Evolutionary conservation across 2,329 filamentous ascomycete species (phyloP), one percentile per base, ranked within the genome.

Genomic region (Neonectria punicea): DNA sequence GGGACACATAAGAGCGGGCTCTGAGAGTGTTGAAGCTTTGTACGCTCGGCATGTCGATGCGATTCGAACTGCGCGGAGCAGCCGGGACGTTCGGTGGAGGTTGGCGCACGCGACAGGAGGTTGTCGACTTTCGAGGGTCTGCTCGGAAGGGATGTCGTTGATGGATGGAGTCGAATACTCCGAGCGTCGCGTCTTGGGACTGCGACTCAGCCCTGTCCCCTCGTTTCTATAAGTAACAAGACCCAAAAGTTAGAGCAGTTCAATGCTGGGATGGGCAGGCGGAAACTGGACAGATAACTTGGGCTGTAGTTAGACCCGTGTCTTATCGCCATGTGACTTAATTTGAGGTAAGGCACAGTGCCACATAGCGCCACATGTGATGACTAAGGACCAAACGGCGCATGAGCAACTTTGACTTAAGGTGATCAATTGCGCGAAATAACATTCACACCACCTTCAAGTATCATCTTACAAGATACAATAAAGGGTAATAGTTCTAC

Each of bases 1-100:
- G 90, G 65, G 93, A 84, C 70, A 97, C 75, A 78, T 97, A 98
- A 9, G 92, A 93, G 70, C 93, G 91, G 73, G 94, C 86, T 71
- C 93, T 89, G 66, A 86, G 80, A 34, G 91, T 88, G 80, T 90
- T 94, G 80, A 97, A 90, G 62, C 72, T 74, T 57, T 74, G 76
- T 39, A 79, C 70, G 65, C 72, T 74, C 55, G 77, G 75, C 75
- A 79, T 79, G 64, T 65, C 67, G 70, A 70, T 59, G 67, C 58
- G 69, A 66, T 64, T 73, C 58, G 55, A 41, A 63, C 65, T 66
- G 67, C 65, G 66, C 72, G 70, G 70, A 72, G 70, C 65, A 65
- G 67, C 66, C 72, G 72, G 73, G 61, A 64, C 53, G 59, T 53
- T 69, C 30, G 57, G 58, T 58, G 49, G 51, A 55, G 39, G 22